Evolutionary conservation across 106 monocot species (phyloP).

Genomic region (Narthecium ossifragum): DNA sequence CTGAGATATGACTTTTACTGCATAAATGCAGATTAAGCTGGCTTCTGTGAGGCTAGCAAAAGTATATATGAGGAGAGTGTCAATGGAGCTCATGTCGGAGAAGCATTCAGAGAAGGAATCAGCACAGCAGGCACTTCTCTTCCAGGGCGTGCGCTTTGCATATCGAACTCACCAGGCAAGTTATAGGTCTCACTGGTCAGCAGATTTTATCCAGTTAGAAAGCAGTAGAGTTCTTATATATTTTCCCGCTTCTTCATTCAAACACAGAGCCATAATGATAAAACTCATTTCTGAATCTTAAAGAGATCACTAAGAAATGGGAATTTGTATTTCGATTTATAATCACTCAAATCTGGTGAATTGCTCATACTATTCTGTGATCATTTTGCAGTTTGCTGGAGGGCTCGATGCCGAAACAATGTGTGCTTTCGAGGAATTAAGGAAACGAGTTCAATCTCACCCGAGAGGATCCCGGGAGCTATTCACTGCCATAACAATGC

Average conservation of each 20-base stretch:
- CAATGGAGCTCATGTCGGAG: slow-evolving; percentile 43
- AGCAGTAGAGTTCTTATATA: background rate
- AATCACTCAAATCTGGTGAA: too few species aligned
- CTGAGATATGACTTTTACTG: too few species aligned
- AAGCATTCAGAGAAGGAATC: slow-evolving; percentile 45
- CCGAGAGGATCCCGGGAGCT: slow-evolving; percentile 7
- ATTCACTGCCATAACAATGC: background rate
- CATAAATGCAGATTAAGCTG: slow-evolving; percentile 48
- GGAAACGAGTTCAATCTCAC: slow-evolving; percentile 29
- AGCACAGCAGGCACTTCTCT: slow-evolving; percentile 42
- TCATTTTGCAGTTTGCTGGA: slow-evolving; percentile 53
- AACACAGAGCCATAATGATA: background rate
- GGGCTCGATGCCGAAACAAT: slow-evolving; percentile 67
- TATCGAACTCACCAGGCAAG: slow-evolving; percentile 76
- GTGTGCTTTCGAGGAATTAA: slow-evolving; percentile 52
- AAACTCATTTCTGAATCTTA: background rate
- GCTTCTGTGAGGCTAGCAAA: slow-evolving; percentile 65
- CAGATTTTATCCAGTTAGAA: background rate
- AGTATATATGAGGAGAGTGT: slow-evolving; percentile 51
- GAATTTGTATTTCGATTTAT: too few species aligned
- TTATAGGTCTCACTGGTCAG: background rate
- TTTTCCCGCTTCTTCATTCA: background rate
- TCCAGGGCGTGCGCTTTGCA: slow-evolving; percentile 71
- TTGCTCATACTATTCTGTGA: too few species aligned
- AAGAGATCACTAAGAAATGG: too few species aligned